These are phyloP conservation scores for Yarrowia sp. DNA, from an alignment of 805 yeast species.

Conservation along the genomic window DNA sequence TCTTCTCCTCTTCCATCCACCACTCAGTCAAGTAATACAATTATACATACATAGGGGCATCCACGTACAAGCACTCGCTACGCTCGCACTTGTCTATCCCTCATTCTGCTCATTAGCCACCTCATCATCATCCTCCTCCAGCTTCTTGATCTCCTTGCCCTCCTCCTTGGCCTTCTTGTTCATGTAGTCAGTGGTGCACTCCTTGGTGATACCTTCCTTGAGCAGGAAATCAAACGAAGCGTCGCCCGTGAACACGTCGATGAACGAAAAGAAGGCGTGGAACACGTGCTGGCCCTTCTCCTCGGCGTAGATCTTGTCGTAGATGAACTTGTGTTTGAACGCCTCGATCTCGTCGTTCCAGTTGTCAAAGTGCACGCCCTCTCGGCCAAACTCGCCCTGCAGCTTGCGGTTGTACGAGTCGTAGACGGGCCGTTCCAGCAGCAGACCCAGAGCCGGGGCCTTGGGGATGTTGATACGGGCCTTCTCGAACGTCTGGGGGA, in stretches of 20 bases:
- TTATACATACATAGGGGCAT: not conserved
- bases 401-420: slow-evolving; percentile 79
- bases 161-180: slow-evolving; percentile 36
- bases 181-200: slow-evolving; percentile 28
- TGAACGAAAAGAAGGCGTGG: slow-evolving; percentile 88
- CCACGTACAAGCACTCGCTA: too few relatives aligned
- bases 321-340: slow-evolving; percentile 86
- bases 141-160: slow-evolving; percentile 36
- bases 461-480: slow-evolving; percentile 89
- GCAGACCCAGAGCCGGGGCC: slow-evolving; percentile 93
- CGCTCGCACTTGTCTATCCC: slow-evolving; percentile 2
- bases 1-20: too few relatives aligned
- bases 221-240: slow-evolving; percentile 64
- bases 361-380: slow-evolving; percentile 69
- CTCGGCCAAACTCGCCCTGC: slow-evolving; percentile 72
- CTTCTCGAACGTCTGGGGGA: slow-evolving; percentile 75
- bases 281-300: slow-evolving; percentile 87
- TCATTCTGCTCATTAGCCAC: slow-evolving; percentile 36
- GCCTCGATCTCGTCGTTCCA: slow-evolving; percentile 76
- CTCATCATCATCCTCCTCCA: slow-evolving; percentile 33
- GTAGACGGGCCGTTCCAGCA: slow-evolving; percentile 90
- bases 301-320: slow-evolving; percentile 89
- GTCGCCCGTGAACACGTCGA: slow-evolving; percentile 79
- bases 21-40: too few relatives aligned
- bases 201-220: slow-evolving; percentile 46